Conservation (phyloP, 345 rosid species). For the Leavenworthia alabamica region DNA sequence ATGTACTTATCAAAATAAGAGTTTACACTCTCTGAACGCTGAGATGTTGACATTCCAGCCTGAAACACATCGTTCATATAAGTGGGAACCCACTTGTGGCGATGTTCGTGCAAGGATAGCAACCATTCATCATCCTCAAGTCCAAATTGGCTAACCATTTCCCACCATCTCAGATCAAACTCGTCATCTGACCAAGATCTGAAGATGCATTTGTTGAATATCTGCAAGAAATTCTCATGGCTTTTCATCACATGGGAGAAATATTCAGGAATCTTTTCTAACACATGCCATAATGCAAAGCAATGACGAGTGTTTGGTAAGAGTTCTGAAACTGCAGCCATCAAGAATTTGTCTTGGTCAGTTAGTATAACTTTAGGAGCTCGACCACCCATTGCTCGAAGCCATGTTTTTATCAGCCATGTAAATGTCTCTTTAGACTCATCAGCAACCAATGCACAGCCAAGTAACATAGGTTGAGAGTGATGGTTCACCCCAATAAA, state of each 20-base stretch:
- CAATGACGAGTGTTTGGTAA: constrained; percentile 40
- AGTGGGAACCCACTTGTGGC: constrained; percentile 52
- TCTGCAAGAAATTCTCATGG: constrained; percentile 46
- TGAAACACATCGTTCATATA: constrained; percentile 42
- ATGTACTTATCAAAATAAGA: constrained; percentile 54
- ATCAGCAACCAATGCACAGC: constrained; percentile 44
- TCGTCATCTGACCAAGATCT: constrained; percentile 55
- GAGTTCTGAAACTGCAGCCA: constrained; percentile 34
- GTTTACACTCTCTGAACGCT: constrained; percentile 55
- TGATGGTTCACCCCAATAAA: constrained; percentile 46
- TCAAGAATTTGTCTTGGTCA: constrained; percentile 40
- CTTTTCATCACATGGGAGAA: constrained; percentile 37
- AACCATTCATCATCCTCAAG: constrained; percentile 51
- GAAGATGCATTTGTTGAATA: constrained; percentile 58
- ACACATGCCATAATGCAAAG: constrained; percentile 41
- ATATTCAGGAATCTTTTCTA: constrained; percentile 41
- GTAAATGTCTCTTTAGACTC: constrained; percentile 35
- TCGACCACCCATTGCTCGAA: constrained; percentile 42
- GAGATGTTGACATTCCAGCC: constrained; percentile 55
- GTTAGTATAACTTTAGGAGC: constrained; percentile 42
- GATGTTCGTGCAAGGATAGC: constrained; percentile 49
- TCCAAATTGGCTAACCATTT: constrained; percentile 52
- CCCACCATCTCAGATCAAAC: constrained; percentile 59
- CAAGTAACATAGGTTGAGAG: constrained; percentile 39
- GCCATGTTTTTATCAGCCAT: constrained; percentile 45